phyloP scores from a whole-genome alignment of 2,329 filamentous ascomycete genomes.

The Pestalotiopsis sp. region DNA sequence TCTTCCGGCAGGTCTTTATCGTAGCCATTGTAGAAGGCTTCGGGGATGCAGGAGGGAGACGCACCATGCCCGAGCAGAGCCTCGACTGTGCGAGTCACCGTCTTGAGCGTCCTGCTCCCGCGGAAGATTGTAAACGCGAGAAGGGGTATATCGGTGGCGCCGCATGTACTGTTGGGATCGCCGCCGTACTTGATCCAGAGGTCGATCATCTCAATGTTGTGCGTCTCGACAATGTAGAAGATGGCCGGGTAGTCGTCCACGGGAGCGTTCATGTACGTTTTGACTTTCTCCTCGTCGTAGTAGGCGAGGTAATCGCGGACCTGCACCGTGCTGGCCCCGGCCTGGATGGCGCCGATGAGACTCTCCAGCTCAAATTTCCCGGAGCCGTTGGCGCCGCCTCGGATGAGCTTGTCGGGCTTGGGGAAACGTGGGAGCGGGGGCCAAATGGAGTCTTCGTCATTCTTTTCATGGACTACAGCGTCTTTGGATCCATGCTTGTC shows the following conservation, averaged over 20 bases:
- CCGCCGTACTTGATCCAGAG: conserved; percentile 24
- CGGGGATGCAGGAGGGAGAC: conserved; percentile 17
- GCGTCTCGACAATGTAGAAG: conserved; percentile 25
- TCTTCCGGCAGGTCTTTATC: conserved; percentile 16
- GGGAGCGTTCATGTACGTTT: conserved; percentile 17
- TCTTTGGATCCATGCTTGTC: too few species aligned
- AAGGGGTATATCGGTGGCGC: conserved; percentile 18
- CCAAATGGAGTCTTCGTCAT: not conserved
- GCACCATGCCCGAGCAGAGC: conserved; percentile 23
- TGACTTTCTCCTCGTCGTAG: conserved; percentile 10
- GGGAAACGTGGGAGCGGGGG: not conserved
- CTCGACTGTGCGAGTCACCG: conserved; percentile 17
- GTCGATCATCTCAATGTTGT: conserved; percentile 20
- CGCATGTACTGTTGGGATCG: conserved; percentile 21
- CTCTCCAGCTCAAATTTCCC: not conserved
- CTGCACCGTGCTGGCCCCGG: not conserved
- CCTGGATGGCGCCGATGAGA: conserved; percentile 10
- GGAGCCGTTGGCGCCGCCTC: not conserved
- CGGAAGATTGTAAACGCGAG: conserved; percentile 24
- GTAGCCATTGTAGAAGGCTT: conserved; percentile 21
- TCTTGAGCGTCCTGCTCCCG: conserved; percentile 7
- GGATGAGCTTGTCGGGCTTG: not conserved
- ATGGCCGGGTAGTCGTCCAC: conserved; percentile 22
- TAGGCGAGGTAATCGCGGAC: conserved; percentile 17
- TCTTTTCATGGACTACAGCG: not conserved